Evolutionary conservation across 139 green algal genomes (phyloP).

Genomic region (Diplosphaera chodatii): DNA sequence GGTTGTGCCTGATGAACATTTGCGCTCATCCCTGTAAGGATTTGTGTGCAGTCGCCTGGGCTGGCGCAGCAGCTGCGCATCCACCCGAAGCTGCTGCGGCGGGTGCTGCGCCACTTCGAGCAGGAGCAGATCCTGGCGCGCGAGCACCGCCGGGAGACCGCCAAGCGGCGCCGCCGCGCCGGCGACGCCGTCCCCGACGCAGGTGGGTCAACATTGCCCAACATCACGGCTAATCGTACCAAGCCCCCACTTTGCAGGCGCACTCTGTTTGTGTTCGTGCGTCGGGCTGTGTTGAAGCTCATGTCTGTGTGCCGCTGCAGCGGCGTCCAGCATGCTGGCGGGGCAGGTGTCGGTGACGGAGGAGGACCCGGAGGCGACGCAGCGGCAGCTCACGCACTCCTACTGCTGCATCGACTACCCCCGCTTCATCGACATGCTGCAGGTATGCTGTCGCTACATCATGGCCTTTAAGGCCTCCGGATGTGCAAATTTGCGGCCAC

Average conservation of each 20-base stretch:
- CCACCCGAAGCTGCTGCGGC: slow-evolving; percentile 28
- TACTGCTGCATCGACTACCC: slow-evolving; percentile 39
- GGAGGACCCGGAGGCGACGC: not conserved
- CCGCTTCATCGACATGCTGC: slow-evolving; percentile 20
- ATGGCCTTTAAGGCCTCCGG: too few relatives aligned
- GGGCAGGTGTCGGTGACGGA: not conserved
- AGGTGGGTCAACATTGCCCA: not conserved
- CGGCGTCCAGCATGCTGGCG: not conserved
- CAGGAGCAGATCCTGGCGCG: slow-evolving; percentile 27
- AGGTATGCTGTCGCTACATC: not conserved
- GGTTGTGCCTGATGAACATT: too few relatives aligned
- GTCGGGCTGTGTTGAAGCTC: not conserved
- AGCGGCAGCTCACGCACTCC: slow-evolving; percentile 1
- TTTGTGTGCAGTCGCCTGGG: not conserved
- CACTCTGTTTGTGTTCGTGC: too few relatives aligned
- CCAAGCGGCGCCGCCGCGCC: slow-evolving; percentile 1
- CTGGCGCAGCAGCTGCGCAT: slow-evolving; percentile 29
- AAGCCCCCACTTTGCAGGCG: too few relatives aligned
- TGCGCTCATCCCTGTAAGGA: too few relatives aligned
- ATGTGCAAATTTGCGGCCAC: too few relatives aligned
- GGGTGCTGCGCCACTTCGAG: slow-evolving; percentile 32
- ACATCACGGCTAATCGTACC: too few relatives aligned
- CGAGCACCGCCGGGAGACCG: slow-evolving; percentile 26
- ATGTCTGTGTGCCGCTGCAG: not conserved
- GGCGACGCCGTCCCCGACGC: not conserved